Percentiles rank a stretch among this genome's conserved stretches.
Conservation (phyloP, 768 basidiomycete genomes). For the Hygrocybe coccinea region DNA sequence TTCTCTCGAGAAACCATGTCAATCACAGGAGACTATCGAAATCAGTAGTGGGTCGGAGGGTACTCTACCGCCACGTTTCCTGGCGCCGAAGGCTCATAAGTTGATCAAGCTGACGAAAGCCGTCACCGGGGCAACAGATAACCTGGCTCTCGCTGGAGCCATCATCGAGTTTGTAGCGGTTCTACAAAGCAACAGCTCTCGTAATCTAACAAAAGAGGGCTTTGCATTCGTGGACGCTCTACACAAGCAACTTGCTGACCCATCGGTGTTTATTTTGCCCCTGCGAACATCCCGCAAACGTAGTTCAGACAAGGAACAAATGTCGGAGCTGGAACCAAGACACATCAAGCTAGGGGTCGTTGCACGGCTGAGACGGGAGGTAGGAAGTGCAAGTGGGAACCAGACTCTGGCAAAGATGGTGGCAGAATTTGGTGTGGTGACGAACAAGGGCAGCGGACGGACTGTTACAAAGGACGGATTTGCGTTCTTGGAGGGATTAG, state of each 20-base stretch:
- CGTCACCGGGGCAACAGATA: slow-evolving; percentile 47
- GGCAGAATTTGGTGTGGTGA: slow-evolving; percentile 64
- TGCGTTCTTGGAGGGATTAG: slow-evolving; percentile 41
- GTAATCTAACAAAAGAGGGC: slow-evolving; percentile 63
- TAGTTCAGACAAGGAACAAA: slow-evolving; percentile 36
- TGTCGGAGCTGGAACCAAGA: slow-evolving; percentile 41
- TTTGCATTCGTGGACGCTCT: slow-evolving; percentile 66
- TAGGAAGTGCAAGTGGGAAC: slow-evolving; percentile 47
- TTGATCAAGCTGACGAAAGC: slow-evolving; percentile 45
- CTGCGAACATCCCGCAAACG: slow-evolving; percentile 44
- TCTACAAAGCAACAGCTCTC: slow-evolving; percentile 60
- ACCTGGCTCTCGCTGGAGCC: slow-evolving; percentile 46
- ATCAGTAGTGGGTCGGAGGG: slow-evolving; percentile 42
- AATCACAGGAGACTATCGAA: slow-evolving; percentile 37
- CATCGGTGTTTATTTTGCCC: slow-evolving; percentile 55
- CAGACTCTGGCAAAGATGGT: slow-evolving; percentile 59
- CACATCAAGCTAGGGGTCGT: slow-evolving; percentile 58
- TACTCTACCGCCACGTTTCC: slow-evolving; percentile 27
- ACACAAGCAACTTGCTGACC: slow-evolving; percentile 66
- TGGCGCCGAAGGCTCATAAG: slow-evolving; percentile 46
- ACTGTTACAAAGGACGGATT: slow-evolving; percentile 62
- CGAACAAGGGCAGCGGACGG: slow-evolving; percentile 61
- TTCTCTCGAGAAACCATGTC: slow-evolving; percentile 14
- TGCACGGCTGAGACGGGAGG: slow-evolving; percentile 52
- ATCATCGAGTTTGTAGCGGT: slow-evolving; percentile 59